phyloP scores from a whole-genome alignment of 805 yeast genomes.

The Ogataea paraovalis region DNA sequence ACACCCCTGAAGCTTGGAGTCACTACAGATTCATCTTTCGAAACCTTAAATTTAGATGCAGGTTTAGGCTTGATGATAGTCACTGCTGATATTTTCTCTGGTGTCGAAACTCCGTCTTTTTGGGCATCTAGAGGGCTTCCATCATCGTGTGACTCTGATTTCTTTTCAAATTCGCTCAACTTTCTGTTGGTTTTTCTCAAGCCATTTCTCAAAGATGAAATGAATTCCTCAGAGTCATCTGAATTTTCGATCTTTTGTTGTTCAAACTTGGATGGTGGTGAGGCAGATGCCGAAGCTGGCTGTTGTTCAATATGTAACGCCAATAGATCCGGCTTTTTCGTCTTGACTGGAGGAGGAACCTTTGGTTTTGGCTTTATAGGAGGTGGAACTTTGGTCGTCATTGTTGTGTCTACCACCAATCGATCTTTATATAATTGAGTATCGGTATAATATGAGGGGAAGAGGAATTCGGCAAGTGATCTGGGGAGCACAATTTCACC shows the following conservation, averaged over 20 bases:
- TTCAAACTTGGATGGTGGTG: background rate
- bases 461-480: no score
- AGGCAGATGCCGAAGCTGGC: background rate
- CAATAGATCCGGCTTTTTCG: conserved; percentile 22
- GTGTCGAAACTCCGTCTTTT: conserved; percentile 5
- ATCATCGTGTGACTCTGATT: background rate
- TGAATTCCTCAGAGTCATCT: conserved; percentile 3
- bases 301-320: conserved; percentile 1
- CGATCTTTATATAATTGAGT: no score
- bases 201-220: conserved; percentile 11
- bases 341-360: conserved; percentile 24
- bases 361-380: conserved; percentile 32
- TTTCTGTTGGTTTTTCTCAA: conserved; percentile 15
- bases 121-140: background rate
- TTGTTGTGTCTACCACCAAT: no score
- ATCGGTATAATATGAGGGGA: no score
- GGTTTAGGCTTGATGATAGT: conserved; percentile 8
- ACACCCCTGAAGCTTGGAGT: background rate
- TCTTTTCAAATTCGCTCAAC: conserved; percentile 5
- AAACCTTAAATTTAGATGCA: background rate
- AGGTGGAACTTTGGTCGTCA: conserved; percentile 28
- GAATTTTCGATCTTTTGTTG: background rate
- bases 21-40: background rate
- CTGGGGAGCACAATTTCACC: no score
- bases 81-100: background rate